phyloP scores from a whole-genome alignment of 768 basidiomycete genomes.

The Auricularia auricula-judae region DNA sequence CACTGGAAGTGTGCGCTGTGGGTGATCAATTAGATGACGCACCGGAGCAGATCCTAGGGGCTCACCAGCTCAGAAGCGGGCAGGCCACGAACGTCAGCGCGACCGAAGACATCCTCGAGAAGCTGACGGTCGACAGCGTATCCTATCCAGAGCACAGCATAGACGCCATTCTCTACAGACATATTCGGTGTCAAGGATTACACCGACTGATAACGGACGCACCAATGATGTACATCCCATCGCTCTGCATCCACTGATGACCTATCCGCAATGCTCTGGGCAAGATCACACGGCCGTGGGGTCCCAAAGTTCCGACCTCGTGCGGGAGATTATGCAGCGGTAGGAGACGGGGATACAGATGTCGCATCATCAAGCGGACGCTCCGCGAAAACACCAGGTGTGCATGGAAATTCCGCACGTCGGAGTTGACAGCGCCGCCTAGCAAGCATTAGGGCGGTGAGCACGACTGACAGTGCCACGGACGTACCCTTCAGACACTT shows the following conservation, averaged over 20 bases:
- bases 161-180: slow-evolving; percentile 71
- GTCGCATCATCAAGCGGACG: slow-evolving; percentile 57
- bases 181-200: neutral
- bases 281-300: slow-evolving; percentile 29
- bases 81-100: slow-evolving; percentile 52
- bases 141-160: slow-evolving; percentile 86
- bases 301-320: slow-evolving; percentile 32
- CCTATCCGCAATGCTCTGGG: slow-evolving; percentile 76
- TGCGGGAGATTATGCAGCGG: slow-evolving; percentile 80
- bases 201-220: slow-evolving; percentile 11
- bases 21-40: neutral
- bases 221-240: slow-evolving; percentile 93
- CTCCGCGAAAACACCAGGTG: slow-evolving; percentile 64
- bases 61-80: slow-evolving; percentile 49
- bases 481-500: slow-evolving; percentile 83
- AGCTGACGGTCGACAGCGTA: slow-evolving; percentile 70
- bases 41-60: neutral
- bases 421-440: slow-evolving; percentile 86
- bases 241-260: slow-evolving; percentile 77
- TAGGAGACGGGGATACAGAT: slow-evolving; percentile 81
- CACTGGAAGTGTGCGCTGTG: slow-evolving; percentile 56
- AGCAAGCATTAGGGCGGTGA: slow-evolving; percentile 6
- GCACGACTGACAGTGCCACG: neutral
- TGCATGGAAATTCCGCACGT: slow-evolving; percentile 80
- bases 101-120: slow-evolving; percentile 71